Conservation (phyloP, 768 basidiomycete genomes). For the Suillus weaverae region DNA sequence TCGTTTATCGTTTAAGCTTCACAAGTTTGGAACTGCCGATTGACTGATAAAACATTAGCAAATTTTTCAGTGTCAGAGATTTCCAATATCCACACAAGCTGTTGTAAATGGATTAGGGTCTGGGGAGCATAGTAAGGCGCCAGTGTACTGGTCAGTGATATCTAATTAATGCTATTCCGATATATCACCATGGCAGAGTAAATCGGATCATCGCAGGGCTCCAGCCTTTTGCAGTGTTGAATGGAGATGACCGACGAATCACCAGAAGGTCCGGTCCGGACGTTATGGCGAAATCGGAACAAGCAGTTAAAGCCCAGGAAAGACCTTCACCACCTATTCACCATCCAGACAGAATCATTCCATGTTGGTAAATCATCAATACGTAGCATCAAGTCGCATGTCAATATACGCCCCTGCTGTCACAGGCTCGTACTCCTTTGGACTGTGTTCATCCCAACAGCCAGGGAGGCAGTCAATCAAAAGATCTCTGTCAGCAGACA, state of each 20-base stretch:
- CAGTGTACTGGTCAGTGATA: not conserved
- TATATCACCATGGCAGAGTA: not conserved
- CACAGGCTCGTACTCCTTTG: slow-evolving; percentile 52
- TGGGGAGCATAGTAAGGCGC: not conserved
- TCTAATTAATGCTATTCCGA: not conserved
- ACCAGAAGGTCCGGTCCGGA: not conserved
- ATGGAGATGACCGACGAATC: not conserved
- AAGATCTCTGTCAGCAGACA: slow-evolving; percentile 36
- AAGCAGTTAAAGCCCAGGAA: not conserved
- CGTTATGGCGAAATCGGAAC: not conserved
- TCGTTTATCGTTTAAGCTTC: too few relatives aligned
- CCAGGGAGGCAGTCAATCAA: slow-evolving; percentile 53
- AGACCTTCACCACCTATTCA: not conserved
- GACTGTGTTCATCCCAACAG: slow-evolving; percentile 44
- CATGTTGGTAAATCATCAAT: slow-evolving; percentile 18
- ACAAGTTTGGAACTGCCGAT: not conserved
- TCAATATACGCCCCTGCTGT: slow-evolving; percentile 40
- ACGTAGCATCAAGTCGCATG: slow-evolving; percentile 39
- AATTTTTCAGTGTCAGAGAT: not conserved
- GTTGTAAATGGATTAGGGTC: not conserved
- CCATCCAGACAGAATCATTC: not conserved
- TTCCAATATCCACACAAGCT: not conserved
- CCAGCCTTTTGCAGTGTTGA: not conserved
- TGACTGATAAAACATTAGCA: too few relatives aligned
- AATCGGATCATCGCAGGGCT: not conserved